Conservation (phyloP, 2,329 filamentous ascomycete genomes). For the Hortaea werneckii region DNA sequence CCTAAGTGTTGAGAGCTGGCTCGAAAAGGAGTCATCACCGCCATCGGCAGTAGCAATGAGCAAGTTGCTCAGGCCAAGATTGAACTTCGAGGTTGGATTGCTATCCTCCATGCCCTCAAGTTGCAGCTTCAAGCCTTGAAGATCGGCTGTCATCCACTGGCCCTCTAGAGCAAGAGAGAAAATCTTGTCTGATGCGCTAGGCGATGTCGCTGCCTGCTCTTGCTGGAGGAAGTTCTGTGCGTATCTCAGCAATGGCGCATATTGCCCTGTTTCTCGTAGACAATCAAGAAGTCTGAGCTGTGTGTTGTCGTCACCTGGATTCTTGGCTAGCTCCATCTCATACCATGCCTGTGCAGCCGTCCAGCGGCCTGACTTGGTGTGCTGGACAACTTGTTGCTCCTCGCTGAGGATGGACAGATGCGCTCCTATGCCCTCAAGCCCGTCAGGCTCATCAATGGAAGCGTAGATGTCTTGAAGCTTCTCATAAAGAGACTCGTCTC, state of each 20-base stretch:
- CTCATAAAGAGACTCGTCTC: constrained; percentile 43
- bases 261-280: constrained; percentile 88
- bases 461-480: constrained; percentile 88
- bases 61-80: constrained; percentile 64
- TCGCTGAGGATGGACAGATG: constrained; percentile 80
- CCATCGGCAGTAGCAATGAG: constrained; percentile 47
- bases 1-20: constrained; percentile 54
- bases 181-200: constrained; percentile 37
- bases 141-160: constrained; percentile 79
- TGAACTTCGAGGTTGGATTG: constrained; percentile 55
- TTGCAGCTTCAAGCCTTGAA: constrained; percentile 63
- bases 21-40: constrained; percentile 42
- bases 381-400: constrained; percentile 84
- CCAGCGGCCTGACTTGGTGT: constrained; percentile 89
- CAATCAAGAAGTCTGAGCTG: constrained; percentile 80
- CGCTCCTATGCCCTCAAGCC: constrained; percentile 85
- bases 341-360: constrained; percentile 96
- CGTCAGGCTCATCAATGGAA: constrained; percentile 95
- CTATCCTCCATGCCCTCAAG: constrained; percentile 22
- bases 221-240: constrained; percentile 60
- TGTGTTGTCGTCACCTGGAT: constrained; percentile 64
- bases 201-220: not conserved
- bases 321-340: constrained; percentile 73
- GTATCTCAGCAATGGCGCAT: constrained; percentile 64
- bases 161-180: constrained; percentile 83